phyloP scores from a whole-genome alignment of 2,329 filamentous ascomycete genomes.

The Amauroascus verrucosus region DNA sequence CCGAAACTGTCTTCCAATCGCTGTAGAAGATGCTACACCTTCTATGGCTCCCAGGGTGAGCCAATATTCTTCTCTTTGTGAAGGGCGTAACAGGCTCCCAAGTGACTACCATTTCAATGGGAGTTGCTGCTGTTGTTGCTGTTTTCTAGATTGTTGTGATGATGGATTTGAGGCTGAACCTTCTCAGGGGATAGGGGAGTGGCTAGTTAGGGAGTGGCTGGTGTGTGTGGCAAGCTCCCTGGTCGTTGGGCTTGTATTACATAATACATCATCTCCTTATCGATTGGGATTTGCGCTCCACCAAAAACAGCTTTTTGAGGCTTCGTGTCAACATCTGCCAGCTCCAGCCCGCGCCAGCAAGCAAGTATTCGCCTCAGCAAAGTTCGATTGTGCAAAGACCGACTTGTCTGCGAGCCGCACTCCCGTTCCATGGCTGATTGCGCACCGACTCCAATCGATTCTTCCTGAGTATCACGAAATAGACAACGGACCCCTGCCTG shows the following conservation, averaged over 20 bases:
- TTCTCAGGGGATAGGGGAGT: too few species aligned
- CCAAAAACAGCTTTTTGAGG: conserved; percentile 21
- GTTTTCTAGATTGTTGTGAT: too few species aligned
- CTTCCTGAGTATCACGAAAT: not conserved
- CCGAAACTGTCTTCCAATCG: not conserved
- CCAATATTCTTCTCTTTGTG: too few species aligned
- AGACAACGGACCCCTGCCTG: not conserved
- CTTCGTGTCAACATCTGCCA: conserved; percentile 33
- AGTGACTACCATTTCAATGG: too few species aligned
- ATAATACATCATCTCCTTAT: conserved; percentile 6
- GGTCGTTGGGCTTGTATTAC: not conserved
- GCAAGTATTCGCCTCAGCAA: not conserved
- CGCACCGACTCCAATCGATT: not conserved
- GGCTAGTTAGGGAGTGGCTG: not conserved
- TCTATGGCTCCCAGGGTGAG: too few species aligned
- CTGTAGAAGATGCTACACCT: not conserved
- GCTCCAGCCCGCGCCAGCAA: not conserved
- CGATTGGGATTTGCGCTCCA: not conserved
- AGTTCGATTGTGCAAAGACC: conserved; percentile 2
- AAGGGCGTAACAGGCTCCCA: too few species aligned
- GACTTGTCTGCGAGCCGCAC: not conserved
- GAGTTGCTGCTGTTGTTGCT: too few species aligned
- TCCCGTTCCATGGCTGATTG: conserved; percentile 7
- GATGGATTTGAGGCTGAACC: not conserved
- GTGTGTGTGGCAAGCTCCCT: not conserved